Evolutionary conservation across 108 stramenopile genomes (phyloP).

Genomic region (Pseudonitzschia delicatissima): DNA sequence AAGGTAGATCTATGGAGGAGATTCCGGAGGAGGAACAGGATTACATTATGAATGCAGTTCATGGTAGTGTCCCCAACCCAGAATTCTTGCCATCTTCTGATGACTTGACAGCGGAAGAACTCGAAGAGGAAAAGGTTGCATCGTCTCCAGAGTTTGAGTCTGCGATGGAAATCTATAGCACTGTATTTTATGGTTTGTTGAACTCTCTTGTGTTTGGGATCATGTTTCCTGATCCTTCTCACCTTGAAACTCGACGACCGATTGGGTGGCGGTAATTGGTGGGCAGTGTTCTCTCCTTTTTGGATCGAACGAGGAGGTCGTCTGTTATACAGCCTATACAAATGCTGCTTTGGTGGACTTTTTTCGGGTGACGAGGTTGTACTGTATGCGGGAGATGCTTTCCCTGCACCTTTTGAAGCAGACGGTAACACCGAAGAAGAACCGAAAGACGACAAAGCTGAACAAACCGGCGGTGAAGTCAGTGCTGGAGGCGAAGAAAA

Average conservation of each 20-base stretch:
- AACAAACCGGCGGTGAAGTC: background rate
- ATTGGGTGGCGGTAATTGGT: slow-evolving; percentile 39
- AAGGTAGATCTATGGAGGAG: slow-evolving; percentile 50
- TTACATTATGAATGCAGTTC: slow-evolving; percentile 35
- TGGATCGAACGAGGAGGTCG: slow-evolving; percentile 55
- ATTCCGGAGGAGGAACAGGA: slow-evolving; percentile 64
- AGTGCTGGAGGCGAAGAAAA: background rate
- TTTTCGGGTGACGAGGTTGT: slow-evolving; percentile 49
- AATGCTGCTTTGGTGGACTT: slow-evolving; percentile 40
- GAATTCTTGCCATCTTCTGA: slow-evolving; percentile 29
- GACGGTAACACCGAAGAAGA: slow-evolving; percentile 14
- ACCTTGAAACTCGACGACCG: slow-evolving; percentile 60
- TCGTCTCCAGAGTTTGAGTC: slow-evolving; percentile 64
- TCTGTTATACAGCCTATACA: slow-evolving; percentile 44
- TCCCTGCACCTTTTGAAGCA: background rate
- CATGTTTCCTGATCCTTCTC: slow-evolving; percentile 58
- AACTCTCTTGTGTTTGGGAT: slow-evolving; percentile 51
- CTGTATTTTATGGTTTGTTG: slow-evolving; percentile 31
- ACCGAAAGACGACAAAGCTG: background rate
- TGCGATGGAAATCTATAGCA: slow-evolving; percentile 44
- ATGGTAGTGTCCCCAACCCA: slow-evolving; percentile 41
- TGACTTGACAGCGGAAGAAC: slow-evolving; percentile 27
- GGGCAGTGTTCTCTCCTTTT: slow-evolving; percentile 68
- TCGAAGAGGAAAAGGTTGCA: slow-evolving; percentile 52
- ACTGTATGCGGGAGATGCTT: background rate